Evolutionary conservation across 1,139 yeast genomes (phyloP).

Genomic region (Sugiyamaella grinbergsii): DNA sequence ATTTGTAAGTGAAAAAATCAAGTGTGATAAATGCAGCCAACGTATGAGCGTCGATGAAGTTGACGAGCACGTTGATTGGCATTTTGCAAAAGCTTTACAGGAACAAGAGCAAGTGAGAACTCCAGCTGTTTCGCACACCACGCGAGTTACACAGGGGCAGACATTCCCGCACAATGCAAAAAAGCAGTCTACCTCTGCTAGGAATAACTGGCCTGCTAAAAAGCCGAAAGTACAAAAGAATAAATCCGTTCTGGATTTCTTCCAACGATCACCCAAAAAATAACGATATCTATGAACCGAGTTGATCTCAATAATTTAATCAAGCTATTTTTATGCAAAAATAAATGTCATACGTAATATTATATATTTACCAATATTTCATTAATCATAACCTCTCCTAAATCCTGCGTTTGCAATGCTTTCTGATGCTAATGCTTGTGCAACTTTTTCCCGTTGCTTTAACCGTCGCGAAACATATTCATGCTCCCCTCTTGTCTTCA

Average conservation of each 20-base stretch:
- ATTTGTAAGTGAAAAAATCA: slow-evolving; percentile 26
- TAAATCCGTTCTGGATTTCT: slow-evolving; percentile 29
- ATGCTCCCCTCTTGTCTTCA: slow-evolving; percentile 50
- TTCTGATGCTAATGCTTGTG: slow-evolving; percentile 67
- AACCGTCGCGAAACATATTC: slow-evolving; percentile 57
- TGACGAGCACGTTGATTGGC: slow-evolving; percentile 47
- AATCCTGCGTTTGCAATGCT: slow-evolving; percentile 37
- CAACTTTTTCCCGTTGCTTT: slow-evolving; percentile 62
- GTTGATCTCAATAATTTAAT: slow-evolving; percentile 4
- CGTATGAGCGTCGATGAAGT: slow-evolving; percentile 26
- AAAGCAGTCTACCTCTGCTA: neutral
- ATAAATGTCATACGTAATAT: slow-evolving; percentile 3
- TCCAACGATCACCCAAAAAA: slow-evolving; percentile 18
- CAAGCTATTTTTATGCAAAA: slow-evolving; percentile 8
- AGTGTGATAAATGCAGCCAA: slow-evolving; percentile 38
- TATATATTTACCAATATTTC: slow-evolving; percentile 8
- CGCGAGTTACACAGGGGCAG: neutral
- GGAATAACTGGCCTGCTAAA: slow-evolving; percentile 11
- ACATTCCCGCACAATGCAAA: neutral
- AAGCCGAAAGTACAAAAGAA: slow-evolving; percentile 25
- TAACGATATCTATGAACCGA: no score
- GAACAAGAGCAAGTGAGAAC: slow-evolving; percentile 33
- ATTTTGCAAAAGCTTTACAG: slow-evolving; percentile 50
- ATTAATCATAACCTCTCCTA: slow-evolving; percentile 21
- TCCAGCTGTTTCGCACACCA: neutral